Conservation (phyloP, 148 eudicot genomes). For the Silene conica region DNA sequence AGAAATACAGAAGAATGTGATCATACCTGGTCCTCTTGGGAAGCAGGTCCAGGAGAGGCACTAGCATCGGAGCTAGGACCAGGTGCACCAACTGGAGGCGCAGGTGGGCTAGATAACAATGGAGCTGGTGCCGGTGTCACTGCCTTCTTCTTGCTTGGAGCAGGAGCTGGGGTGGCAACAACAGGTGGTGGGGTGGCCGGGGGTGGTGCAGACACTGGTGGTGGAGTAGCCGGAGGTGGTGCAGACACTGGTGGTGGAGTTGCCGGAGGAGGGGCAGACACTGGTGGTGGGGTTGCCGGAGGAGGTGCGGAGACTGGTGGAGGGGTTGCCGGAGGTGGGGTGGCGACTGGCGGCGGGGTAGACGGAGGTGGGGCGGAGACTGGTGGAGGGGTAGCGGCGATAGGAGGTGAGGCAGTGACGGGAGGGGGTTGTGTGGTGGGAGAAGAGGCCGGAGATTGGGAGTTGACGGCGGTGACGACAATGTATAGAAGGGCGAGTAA, state of each 20-base stretch:
- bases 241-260: not conserved
- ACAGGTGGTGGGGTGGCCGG: not conserved
- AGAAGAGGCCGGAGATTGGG: constrained; percentile 24
- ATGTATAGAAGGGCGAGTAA: constrained; percentile 31
- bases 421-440: constrained; percentile 20
- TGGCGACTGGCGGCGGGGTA: constrained; percentile 13
- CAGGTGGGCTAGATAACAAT: constrained; percentile 14
- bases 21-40: constrained; percentile 21
- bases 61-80: constrained; percentile 1
- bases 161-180: constrained; percentile 10
- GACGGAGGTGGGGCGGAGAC: too few species aligned
- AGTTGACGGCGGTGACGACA: constrained; percentile 23
- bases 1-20: not conserved
- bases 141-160: constrained; percentile 9
- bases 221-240: constrained; percentile 5
- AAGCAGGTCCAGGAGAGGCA: constrained; percentile 19
- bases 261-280: constrained; percentile 2
- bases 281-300: constrained; percentile 17
- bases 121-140: constrained; percentile 12
- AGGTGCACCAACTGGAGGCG: constrained; percentile 16
- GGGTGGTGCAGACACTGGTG: constrained; percentile 13
- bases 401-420: not conserved
- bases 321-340: constrained; percentile 21
- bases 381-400: constrained; percentile 8
- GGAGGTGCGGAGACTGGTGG: constrained; percentile 21